Evolutionary conservation across 129 eudicot species (phyloP).

Genomic region (Tagetes erecta): DNA sequence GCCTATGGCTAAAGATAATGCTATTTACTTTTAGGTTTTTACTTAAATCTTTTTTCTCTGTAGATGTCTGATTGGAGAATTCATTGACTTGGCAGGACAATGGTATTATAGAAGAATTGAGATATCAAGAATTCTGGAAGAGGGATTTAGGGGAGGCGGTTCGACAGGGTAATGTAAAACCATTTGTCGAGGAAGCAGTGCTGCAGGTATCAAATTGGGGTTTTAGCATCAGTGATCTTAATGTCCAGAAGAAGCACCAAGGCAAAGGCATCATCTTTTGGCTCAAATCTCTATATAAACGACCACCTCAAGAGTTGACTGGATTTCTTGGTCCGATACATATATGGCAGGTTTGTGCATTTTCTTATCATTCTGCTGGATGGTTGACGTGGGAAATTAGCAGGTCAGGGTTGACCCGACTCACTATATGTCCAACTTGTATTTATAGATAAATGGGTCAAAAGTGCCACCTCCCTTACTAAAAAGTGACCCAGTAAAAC

Average conservation of each 20-base stretch:
- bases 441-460: background rate
- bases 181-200: slow-evolving; percentile 82
- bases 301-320: slow-evolving; percentile 46
- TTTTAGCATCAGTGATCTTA: slow-evolving; percentile 73
- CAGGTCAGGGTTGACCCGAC: slow-evolving; percentile 12
- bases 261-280: slow-evolving; percentile 56
- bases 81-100: slow-evolving; percentile 57
- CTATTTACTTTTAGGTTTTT: slow-evolving; percentile 6
- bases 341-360: slow-evolving; percentile 87
- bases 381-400: slow-evolving; percentile 8
- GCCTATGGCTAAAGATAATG: background rate
- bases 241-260: slow-evolving; percentile 44
- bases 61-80: slow-evolving; percentile 26
- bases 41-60: slow-evolving; percentile 11
- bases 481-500: background rate
- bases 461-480: background rate
- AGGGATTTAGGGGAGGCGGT: slow-evolving; percentile 83
- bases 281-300: slow-evolving; percentile 60
- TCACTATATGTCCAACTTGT: background rate
- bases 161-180: slow-evolving; percentile 65
- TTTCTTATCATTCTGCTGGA: slow-evolving; percentile 22
- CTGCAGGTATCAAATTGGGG: slow-evolving; percentile 89
- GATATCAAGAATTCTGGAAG: slow-evolving; percentile 74
- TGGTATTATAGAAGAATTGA: slow-evolving; percentile 51
- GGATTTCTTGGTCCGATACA: slow-evolving; percentile 95